Conservation (phyloP, 2,329 filamentous ascomycete genomes). For the Bipolaris victoriae region DNA sequence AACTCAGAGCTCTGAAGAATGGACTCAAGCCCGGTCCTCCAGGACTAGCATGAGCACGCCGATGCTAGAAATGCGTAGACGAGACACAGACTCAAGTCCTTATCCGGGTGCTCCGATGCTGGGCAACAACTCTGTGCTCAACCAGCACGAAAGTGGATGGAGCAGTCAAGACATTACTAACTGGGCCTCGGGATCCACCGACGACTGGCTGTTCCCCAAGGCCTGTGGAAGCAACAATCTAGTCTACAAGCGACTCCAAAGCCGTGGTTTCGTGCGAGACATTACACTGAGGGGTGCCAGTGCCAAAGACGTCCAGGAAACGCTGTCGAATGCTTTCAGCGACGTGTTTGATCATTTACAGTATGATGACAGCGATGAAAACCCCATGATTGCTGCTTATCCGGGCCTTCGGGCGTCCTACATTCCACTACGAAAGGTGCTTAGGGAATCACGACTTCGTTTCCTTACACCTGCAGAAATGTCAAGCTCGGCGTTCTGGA, state of each 20-base stretch:
- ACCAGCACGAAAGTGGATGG: conserved; percentile 54
- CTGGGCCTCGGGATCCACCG: conserved; percentile 54
- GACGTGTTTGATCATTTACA: conserved; percentile 52
- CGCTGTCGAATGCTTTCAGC: conserved; percentile 68
- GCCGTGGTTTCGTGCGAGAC: conserved; percentile 72
- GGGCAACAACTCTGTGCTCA: conserved; percentile 25
- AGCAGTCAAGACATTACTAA: conserved; percentile 56
- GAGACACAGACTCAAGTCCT: conserved; percentile 37
- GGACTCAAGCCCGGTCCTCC: conserved; percentile 49
- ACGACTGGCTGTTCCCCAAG: conserved; percentile 70
- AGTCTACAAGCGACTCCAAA: conserved; percentile 74
- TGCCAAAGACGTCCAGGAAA: conserved; percentile 70
- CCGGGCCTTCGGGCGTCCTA: conserved; percentile 70
- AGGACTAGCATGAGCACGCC: conserved; percentile 17
- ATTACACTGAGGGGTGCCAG: conserved; percentile 68
- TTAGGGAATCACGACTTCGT: conserved; percentile 73
- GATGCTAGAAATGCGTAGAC: conserved; percentile 12
- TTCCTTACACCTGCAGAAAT: conserved; percentile 76
- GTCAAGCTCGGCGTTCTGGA: conserved; percentile 74
- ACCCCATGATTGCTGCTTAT: conserved; percentile 31
- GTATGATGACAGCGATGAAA: conserved; percentile 36
- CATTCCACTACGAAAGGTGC: conserved; percentile 77
- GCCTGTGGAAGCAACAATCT: conserved; percentile 69
- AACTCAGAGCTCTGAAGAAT: conserved; percentile 55
- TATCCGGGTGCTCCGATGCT: conserved; percentile 19